A percentile compares a stretch with the other conserved stretches of the same genome.
phyloP scores from a whole-genome alignment of 441 rosid genomes.

The Erysimum cheiri region DNA sequence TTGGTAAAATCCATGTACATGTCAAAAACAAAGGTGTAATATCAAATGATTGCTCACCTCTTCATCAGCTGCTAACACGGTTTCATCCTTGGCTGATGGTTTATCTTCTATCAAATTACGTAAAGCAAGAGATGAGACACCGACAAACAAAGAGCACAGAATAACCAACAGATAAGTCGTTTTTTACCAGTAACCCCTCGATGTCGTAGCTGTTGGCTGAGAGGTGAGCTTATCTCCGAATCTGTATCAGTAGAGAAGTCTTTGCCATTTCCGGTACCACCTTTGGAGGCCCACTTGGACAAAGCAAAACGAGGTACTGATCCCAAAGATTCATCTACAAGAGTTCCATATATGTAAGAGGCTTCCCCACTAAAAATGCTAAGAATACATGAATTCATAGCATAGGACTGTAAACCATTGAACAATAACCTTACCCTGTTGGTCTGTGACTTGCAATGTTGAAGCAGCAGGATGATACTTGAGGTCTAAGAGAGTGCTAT shows the following conservation, averaged over 20 bases:
- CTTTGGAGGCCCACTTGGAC: slow-evolving; percentile 74
- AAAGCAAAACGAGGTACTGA: slow-evolving; percentile 61
- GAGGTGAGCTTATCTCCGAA: slow-evolving; percentile 45
- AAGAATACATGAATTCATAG: neutral
- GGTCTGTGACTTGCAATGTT: slow-evolving; percentile 54
- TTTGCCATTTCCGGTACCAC: slow-evolving; percentile 39
- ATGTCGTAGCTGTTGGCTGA: slow-evolving; percentile 53
- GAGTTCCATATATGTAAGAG: slow-evolving; percentile 20
- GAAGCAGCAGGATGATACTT: slow-evolving; percentile 80
- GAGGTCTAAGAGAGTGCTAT: slow-evolving; percentile 73
- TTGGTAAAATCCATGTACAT: neutral
- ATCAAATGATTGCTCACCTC: slow-evolving; percentile 31
- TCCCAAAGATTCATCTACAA: slow-evolving; percentile 54
- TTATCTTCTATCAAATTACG: slow-evolving; percentile 35
- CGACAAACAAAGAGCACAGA: slow-evolving; percentile 5
- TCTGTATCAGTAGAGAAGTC: slow-evolving; percentile 44
- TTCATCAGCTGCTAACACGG: slow-evolving; percentile 37
- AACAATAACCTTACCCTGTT: slow-evolving; percentile 43
- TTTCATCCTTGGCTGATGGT: slow-evolving; percentile 30
- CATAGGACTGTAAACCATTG: neutral
- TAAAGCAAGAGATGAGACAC: slow-evolving; percentile 27
- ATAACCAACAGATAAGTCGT: slow-evolving; percentile 7
- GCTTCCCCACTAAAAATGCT: neutral
- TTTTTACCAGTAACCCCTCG: slow-evolving; percentile 51
- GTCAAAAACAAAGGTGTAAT: slow-evolving; percentile 16